Base-by-base conservation (phyloP, 306 rosid genomes). In the Hippophae rhamnoides region DNA sequence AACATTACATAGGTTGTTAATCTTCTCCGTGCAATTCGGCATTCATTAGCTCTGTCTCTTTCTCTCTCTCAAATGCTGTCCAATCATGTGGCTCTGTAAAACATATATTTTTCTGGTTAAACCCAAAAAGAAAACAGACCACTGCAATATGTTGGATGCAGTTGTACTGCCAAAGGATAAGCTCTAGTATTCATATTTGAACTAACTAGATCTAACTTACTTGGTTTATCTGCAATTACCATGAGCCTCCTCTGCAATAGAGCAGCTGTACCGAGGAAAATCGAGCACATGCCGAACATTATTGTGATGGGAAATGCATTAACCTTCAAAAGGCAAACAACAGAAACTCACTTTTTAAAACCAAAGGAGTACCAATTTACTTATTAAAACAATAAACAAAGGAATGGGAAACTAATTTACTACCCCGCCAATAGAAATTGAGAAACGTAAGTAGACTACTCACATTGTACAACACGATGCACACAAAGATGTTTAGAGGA, bases 221-320 rank as follows among this genome's bases (percentile, higher is more conserved):
- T 88, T 80, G 96, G 86, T 81, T 86, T 92, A 3, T 92, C 96
- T 18, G 82, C 64, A 67, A 92, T 88, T 62, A 71, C 74, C 86
- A 80, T 60, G 18, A 92, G 85, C 76, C 99, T 81, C 86, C 90
- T 83, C 79, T 88, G 96, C 78, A 92, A 74, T 59, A 86, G 51
- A 66, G 78, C 84, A 52, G 99, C 99, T 61, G 84, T 79, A 53
- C 69, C 43, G 57, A 92, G 99, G 90, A 92, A 92, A 63, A 92
- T 82, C 23, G 99, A 84, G 85, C 96, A 92, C 96, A 92, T 92
- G 62, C 96, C 99, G 61, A 92, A 89, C 99, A 92, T 92, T 47
- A 88, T 79, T 53, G 99, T 85, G 78, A 92, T 92, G 18, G 99
- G 99, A 76, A 88, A 89, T 56, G 95, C 95, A 68, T 92, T 73